phyloP scores from a whole-genome alignment of 768 basidiomycete genomes.

The Terana coerulea region DNA sequence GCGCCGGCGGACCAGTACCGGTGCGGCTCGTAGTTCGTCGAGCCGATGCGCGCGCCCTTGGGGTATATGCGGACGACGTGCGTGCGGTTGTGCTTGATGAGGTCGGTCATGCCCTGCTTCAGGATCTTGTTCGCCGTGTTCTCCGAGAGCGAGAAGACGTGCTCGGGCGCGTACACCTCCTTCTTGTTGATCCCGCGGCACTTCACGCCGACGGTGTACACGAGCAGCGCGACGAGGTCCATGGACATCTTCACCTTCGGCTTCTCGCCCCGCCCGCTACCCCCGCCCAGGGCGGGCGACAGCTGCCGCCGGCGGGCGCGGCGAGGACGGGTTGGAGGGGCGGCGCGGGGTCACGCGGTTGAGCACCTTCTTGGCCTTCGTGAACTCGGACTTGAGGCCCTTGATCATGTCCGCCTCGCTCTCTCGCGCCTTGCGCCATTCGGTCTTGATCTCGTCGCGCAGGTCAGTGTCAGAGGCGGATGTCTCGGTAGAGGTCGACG shows the following conservation, averaged over 20 bases:
- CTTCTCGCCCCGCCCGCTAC: slow-evolving; percentile 12
- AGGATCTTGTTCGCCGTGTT: slow-evolving; percentile 71
- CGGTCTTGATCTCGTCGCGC: slow-evolving; percentile 20
- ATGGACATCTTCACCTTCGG: slow-evolving; percentile 69
- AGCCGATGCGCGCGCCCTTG: slow-evolving; percentile 73
- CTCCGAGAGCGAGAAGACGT: slow-evolving; percentile 94
- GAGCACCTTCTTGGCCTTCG: slow-evolving; percentile 38
- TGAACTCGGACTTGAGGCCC: slow-evolving; percentile 38
- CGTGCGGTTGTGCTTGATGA: slow-evolving; percentile 82
- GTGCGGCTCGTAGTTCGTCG: slow-evolving; percentile 86
- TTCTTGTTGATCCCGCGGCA: slow-evolving; percentile 88
- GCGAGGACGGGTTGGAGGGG: slow-evolving; percentile 11
- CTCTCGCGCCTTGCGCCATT: slow-evolving; percentile 26
- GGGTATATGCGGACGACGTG: slow-evolving; percentile 89
- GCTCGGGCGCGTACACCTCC: slow-evolving; percentile 78
- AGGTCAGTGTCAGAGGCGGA: slow-evolving; percentile 29
- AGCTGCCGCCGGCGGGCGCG: slow-evolving; percentile 2
- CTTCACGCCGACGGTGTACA: slow-evolving; percentile 95
- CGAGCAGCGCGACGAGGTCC: slow-evolving; percentile 67
- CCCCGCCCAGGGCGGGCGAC: background rate
- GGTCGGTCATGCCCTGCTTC: slow-evolving; percentile 58
- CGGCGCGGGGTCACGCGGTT: slow-evolving; percentile 29
- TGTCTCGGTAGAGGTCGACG: slow-evolving; percentile 33
- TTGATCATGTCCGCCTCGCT: slow-evolving; percentile 32
- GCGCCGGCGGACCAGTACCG: slow-evolving; percentile 86